A percentile compares a stretch with the other conserved stretches of the same genome.
Conservation (phyloP, 352 stramenopile species). For the Peronospora farinosa region DNA sequence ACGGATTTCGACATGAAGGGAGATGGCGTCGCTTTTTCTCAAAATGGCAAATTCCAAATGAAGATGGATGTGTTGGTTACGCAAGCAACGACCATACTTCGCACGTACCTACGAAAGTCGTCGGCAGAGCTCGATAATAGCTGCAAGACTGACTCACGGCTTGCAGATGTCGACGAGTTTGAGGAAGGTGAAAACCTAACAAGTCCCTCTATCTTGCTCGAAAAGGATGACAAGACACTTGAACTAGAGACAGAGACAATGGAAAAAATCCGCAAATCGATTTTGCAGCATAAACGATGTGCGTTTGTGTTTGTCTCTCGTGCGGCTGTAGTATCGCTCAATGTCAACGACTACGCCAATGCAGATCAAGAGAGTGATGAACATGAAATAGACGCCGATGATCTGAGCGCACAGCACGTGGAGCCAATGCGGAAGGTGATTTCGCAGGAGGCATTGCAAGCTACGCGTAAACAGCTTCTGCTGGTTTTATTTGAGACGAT, state of each 20-base stretch:
- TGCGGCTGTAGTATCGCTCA: slow-evolving; percentile 46
- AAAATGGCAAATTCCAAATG: slow-evolving; percentile 29
- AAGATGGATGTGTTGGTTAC: slow-evolving; percentile 56
- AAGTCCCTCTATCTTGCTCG: slow-evolving; percentile 45
- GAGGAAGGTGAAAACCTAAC: slow-evolving; percentile 45
- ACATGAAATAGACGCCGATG: slow-evolving; percentile 6
- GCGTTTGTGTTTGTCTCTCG: slow-evolving; percentile 71
- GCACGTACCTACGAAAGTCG: slow-evolving; percentile 52
- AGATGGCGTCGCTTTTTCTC: slow-evolving; percentile 1
- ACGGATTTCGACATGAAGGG: slow-evolving; percentile 23
- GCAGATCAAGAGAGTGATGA: slow-evolving; percentile 17
- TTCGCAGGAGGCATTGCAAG: slow-evolving; percentile 44
- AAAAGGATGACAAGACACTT: slow-evolving; percentile 85
- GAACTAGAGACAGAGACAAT: slow-evolving; percentile 65
- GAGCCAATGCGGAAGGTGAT: slow-evolving; percentile 41
- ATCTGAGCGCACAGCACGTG: slow-evolving; percentile 17
- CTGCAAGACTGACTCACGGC: slow-evolving; percentile 50
- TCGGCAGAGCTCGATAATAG: slow-evolving; percentile 44
- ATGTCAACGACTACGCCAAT: slow-evolving; percentile 33
- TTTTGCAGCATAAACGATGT: slow-evolving; percentile 68
- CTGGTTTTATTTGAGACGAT: slow-evolving; percentile 64
- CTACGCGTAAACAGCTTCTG: slow-evolving; percentile 47
- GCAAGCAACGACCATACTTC: slow-evolving; percentile 46
- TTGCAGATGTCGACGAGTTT: slow-evolving; percentile 60
- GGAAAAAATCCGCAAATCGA: slow-evolving; percentile 50